Evolutionary conservation across 192 early-diverging fungal species (phyloP).

Genomic region (Spizellomyces punctatus): DNA sequence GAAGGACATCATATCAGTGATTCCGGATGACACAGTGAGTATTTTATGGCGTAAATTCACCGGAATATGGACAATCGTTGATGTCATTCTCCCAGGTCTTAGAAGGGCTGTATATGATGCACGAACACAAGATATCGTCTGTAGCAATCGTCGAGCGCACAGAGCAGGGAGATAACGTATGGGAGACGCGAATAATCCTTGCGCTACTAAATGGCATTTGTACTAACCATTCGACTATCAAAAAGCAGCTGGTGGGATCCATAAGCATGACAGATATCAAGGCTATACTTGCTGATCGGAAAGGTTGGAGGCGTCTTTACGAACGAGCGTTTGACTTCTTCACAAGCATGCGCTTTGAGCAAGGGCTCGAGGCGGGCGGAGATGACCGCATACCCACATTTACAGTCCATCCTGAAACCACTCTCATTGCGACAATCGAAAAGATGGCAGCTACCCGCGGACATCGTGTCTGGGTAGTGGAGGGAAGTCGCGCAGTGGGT

Average conservation of each 20-base stretch:
- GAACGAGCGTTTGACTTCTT: slow-evolving; percentile 49
- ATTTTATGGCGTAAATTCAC: neutral
- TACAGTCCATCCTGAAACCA: slow-evolving; percentile 46
- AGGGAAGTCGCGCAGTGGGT: slow-evolving; percentile 36
- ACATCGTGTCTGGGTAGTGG: slow-evolving; percentile 50
- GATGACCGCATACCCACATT: slow-evolving; percentile 40
- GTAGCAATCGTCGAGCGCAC: slow-evolving; percentile 51
- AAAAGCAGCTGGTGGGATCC: slow-evolving; percentile 32
- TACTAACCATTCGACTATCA: neutral
- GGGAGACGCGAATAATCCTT: neutral
- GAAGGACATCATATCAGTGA: slow-evolving; percentile 39
- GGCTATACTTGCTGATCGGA: slow-evolving; percentile 41
- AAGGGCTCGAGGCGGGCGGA: slow-evolving; percentile 31
- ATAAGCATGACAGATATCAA: slow-evolving; percentile 56
- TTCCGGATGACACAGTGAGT: slow-evolving; percentile 32
- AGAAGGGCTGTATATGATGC: slow-evolving; percentile 56
- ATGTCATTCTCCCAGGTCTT: slow-evolving; percentile 19
- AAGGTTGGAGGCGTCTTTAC: slow-evolving; percentile 47
- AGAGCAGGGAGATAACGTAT: slow-evolving; percentile 8
- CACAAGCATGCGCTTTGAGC: slow-evolving; percentile 29
- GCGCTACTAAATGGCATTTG: neutral
- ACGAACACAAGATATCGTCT: slow-evolving; percentile 44
- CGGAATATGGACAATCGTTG: neutral
- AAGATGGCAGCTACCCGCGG: slow-evolving; percentile 56
- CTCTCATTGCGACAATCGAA: slow-evolving; percentile 50